Base-by-base conservation (phyloP, 139 green algal genomes). In the Tetratostichococcus sp. region DNA sequence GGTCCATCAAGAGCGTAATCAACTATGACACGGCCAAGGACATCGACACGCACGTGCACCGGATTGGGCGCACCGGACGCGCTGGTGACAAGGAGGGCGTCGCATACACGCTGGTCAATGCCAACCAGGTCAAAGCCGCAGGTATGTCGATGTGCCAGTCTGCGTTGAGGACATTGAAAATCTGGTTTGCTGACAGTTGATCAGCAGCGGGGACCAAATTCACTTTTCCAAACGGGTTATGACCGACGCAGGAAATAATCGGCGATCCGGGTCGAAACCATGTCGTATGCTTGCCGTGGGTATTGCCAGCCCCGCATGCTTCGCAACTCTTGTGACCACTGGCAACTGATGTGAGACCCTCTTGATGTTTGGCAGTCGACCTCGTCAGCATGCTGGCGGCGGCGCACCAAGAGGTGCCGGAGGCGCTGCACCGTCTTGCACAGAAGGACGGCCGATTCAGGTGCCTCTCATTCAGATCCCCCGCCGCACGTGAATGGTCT, bases 61-160 rank as follows among this genome's bases (percentile, higher is more conserved):
- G 94, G 26, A 86, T 98, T 57, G 95, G 95, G 1, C 89, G 95
- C 73, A 99, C 95, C 2, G 96, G 95, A 1, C 86, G 95, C 35
- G 94, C 94, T 2, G 95, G 95, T 22, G 93, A 97, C 81, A 97
- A 92, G 84, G 93, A 97, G 58, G 95, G 96, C 21, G 57, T 82
- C 2, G 94, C 95, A 5, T 87, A 90, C 69, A 95, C 91, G 4
- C 86, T 98, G 76, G 72, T 98, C 69, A 84, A 89, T 65, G 82
- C 84, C 31, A 82, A 76, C 26, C 86, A 97, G 67, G 75, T 82
- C 30, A 81, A 84, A 16, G 91, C 94, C 78, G 90, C 90, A 72
- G 80, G 76, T 84, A 21, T 6, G 71, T 31, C 0, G 71, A 6
- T 42, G 26, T 33, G 33, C 4, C n/a, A n/a, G n/a, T n/a, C n/a